Evolutionary conservation across 2,329 filamentous ascomycete genomes (phyloP).

Genomic region (Celoporthe dispersa): DNA sequence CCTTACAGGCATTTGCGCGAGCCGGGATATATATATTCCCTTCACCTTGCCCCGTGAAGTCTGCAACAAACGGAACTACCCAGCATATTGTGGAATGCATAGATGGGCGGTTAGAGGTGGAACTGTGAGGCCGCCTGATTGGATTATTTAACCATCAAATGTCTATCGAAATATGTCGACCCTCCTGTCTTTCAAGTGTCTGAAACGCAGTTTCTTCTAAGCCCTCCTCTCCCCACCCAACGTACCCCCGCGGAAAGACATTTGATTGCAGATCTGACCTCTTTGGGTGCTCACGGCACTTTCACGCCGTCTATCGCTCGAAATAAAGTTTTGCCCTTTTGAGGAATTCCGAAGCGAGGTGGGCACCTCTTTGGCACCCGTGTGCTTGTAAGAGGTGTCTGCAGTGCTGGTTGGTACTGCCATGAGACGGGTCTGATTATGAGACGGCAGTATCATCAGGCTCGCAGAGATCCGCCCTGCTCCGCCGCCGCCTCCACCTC

Average conservation of each 20-base stretch:
- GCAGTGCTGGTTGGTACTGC: no score
- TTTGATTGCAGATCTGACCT: not conserved
- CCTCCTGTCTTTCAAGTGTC: not conserved
- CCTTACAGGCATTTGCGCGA: not conserved
- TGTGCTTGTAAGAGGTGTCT: not conserved
- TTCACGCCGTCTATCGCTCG: no score
- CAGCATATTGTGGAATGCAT: not conserved
- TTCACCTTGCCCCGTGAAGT: not conserved
- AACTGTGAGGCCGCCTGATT: not conserved
- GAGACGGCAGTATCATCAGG: not conserved
- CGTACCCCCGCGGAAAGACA: not conserved
- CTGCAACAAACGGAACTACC: not conserved
- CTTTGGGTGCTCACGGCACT: not conserved
- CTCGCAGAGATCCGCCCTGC: not conserved
- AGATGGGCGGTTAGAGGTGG: not conserved
- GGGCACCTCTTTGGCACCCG: not conserved
- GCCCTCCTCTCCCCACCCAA: not conserved
- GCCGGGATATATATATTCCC: not conserved
- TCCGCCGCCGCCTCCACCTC: conserved; percentile 34
- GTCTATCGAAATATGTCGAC: not conserved
- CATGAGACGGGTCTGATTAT: not conserved
- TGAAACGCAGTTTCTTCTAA: not conserved
- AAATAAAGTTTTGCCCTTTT: no score
- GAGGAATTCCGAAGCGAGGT: no score
- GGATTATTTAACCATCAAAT: not conserved